phyloP scores from a whole-genome alignment of 352 stramenopile species.

The Pythium phragmitis region DNA sequence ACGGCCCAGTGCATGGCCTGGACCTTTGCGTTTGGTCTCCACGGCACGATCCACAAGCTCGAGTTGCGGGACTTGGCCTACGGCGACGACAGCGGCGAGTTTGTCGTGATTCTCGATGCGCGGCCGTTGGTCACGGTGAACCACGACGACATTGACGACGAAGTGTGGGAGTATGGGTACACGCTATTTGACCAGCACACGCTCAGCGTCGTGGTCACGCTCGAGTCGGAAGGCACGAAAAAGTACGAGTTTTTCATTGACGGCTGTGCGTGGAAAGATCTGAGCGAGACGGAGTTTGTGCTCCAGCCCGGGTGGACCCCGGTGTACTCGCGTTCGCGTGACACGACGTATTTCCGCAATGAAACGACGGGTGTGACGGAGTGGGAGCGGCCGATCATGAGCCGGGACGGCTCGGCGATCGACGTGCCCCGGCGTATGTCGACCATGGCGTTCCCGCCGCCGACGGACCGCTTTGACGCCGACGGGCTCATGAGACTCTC shows the following conservation, averaged over 20 bases:
- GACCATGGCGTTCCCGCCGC: conserved; percentile 17
- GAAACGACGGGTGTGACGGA: conserved; percentile 54
- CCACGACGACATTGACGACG: conserved; percentile 63
- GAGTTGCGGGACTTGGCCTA: conserved; percentile 66
- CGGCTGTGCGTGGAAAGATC: conserved; percentile 63
- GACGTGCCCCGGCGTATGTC: conserved; percentile 29
- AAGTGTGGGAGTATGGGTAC: conserved; percentile 78
- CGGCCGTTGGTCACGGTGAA: conserved; percentile 51
- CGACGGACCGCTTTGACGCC: conserved; percentile 23
- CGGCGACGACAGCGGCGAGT: conserved; percentile 68
- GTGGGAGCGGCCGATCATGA: conserved; percentile 78
- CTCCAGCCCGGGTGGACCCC: conserved; percentile 76
- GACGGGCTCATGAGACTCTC: conserved; percentile 26
- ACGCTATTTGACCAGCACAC: conserved; percentile 69
- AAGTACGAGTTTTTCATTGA: conserved; percentile 80
- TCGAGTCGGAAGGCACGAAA: conserved; percentile 59
- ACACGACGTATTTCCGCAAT: conserved; percentile 76
- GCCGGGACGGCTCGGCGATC: conserved; percentile 39
- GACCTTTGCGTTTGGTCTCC: conserved; percentile 83
- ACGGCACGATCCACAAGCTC: conserved; percentile 74
- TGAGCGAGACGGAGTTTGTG: conserved; percentile 82
- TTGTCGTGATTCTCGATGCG: conserved; percentile 77
- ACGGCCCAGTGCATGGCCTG: conserved; percentile 56
- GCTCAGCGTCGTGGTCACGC: conserved; percentile 59
- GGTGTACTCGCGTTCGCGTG: conserved; percentile 73